phyloP scores from a whole-genome alignment of 306 rosid species.

The Begonia masoniana region DNA sequence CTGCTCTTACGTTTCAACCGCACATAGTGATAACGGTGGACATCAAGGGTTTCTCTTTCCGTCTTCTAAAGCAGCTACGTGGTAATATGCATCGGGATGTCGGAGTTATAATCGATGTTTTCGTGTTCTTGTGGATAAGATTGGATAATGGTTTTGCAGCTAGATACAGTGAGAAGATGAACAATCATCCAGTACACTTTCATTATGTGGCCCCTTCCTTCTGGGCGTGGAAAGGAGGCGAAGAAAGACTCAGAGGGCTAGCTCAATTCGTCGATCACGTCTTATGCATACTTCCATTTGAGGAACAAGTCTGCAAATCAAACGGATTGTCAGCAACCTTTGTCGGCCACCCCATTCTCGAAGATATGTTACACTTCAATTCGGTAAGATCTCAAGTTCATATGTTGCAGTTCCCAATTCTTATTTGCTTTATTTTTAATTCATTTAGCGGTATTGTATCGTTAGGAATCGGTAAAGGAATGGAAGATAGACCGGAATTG shows the following conservation, averaged over 20 bases:
- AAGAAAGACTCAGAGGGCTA: conserved; percentile 66
- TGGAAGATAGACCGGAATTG: conserved; percentile 49
- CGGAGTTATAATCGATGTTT: conserved; percentile 9
- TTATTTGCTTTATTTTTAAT: conserved; percentile 3
- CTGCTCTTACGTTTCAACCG: conserved; percentile 68
- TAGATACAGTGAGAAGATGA: conserved; percentile 29
- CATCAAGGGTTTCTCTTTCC: conserved; percentile 83
- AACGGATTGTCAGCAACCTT: conserved; percentile 78
- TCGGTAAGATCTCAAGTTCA: conserved; percentile 28
- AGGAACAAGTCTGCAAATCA: conserved; percentile 61
- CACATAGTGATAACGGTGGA: conserved; percentile 75
- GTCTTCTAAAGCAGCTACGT: conserved; percentile 61
- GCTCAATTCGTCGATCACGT: conserved; percentile 68
- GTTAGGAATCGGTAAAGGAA: conserved; percentile 26
- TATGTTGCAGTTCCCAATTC: not conserved
- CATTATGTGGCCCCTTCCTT: conserved; percentile 91
- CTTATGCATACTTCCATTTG: conserved; percentile 83
- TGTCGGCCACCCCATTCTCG: conserved; percentile 83
- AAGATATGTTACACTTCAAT: conserved; percentile 49
- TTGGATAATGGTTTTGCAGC: conserved; percentile 59
- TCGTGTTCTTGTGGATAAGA: conserved; percentile 13
- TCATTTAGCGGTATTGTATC: conserved; percentile 13
- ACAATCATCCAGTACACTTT: conserved; percentile 48
- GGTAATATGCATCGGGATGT: conserved; percentile 39
- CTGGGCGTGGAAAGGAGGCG: conserved; percentile 99